phyloP scores from a whole-genome alignment of 2,329 filamentous ascomycete species.

The Aschersonia sp. region DNA sequence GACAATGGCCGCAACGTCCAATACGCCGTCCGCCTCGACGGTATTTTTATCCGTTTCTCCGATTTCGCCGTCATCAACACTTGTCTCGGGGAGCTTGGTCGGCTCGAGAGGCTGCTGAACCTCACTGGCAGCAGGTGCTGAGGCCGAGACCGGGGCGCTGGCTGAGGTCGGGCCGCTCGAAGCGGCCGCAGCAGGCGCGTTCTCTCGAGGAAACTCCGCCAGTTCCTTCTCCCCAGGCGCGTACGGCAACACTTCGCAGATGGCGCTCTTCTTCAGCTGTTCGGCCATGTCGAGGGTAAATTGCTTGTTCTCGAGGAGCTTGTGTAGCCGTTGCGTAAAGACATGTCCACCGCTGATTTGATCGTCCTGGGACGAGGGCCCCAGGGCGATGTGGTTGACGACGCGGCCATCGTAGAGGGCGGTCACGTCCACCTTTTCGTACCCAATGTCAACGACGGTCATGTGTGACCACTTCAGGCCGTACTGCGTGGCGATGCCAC shows the following conservation, averaged over 20 bases:
- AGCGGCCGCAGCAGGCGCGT: constrained; percentile 2
- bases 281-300: constrained; percentile 55
- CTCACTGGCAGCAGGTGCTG: not conserved
- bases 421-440: constrained; percentile 83
- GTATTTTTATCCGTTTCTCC: constrained; percentile 16
- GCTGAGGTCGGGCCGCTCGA: constrained; percentile 1
- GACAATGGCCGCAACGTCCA: constrained; percentile 76
- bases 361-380: constrained; percentile 31
- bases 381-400: constrained; percentile 50
- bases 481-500: constrained; percentile 76
- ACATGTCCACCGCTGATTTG: constrained; percentile 68
- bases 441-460: constrained; percentile 82
- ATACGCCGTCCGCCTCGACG: constrained; percentile 52
- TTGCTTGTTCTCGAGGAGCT: constrained; percentile 45
- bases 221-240: constrained; percentile 26
- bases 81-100: constrained; percentile 5
- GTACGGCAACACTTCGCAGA: constrained; percentile 54
- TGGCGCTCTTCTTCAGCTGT: constrained; percentile 50
- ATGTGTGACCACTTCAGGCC: constrained; percentile 62
- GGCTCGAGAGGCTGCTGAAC: not conserved
- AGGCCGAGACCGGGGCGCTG: constrained; percentile 1
- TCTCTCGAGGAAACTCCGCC: constrained; percentile 33
- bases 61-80: constrained; percentile 24
- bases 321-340: constrained; percentile 61
- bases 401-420: constrained; percentile 74